Percentiles rank a stretch among this genome's conserved stretches.
phyloP scores from a whole-genome alignment of 352 stramenopile species.

The Albugo candida region DNA sequence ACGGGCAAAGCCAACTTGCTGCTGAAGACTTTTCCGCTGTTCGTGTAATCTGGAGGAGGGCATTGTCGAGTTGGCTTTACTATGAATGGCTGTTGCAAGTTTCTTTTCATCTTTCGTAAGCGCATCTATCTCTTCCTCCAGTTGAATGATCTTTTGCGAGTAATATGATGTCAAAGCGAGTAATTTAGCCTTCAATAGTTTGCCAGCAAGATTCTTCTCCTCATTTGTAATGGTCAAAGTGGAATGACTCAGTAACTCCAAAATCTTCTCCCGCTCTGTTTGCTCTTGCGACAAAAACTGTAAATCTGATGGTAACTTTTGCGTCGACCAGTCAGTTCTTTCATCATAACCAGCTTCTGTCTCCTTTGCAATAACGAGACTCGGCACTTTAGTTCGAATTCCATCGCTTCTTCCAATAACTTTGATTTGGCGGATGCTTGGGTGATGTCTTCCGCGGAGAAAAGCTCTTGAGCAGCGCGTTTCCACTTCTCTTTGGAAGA shows the following conservation, averaged over 20 bases:
- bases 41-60: constrained; percentile 5
- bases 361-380: too few relatives aligned
- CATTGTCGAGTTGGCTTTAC: constrained; percentile 1
- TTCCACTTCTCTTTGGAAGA: constrained; percentile 49
- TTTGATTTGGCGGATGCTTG: neutral
- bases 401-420: neutral
- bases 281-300: constrained; percentile 22
- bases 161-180: constrained; percentile 17
- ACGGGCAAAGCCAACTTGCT: constrained; percentile 15
- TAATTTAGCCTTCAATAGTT: constrained; percentile 10
- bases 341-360: neutral
- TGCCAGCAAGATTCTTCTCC: neutral
- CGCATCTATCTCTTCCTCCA: constrained; percentile 14
- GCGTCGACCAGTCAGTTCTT: neutral
- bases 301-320: constrained; percentile 8
- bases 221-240: constrained; percentile 5
- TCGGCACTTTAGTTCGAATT: too few relatives aligned
- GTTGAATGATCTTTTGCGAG: constrained; percentile 17
- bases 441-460: neutral
- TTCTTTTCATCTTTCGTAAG: constrained; percentile 14
- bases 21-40: constrained; percentile 12
- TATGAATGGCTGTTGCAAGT: constrained; percentile 8
- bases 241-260: constrained; percentile 2
- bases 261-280: constrained; percentile 28
- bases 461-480: constrained; percentile 24